Percentiles rank a stretch among this genome's conserved stretches.
phyloP scores from a whole-genome alignment of 805 yeast genomes.

The Saccharomycopsis sp. region DNA sequence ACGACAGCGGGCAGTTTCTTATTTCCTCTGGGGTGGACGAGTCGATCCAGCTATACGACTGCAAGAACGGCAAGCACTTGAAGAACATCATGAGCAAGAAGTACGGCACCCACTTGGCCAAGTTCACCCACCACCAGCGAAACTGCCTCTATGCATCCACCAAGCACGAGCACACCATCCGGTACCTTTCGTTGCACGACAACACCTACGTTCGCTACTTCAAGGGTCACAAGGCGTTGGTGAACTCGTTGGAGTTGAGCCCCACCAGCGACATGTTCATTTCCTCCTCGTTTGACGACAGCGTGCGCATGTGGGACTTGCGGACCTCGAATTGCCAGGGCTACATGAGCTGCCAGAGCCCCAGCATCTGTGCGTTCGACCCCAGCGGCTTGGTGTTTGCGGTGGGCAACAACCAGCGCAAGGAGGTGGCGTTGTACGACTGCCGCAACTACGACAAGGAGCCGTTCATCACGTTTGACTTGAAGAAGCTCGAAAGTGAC shows the following conservation, averaged over 20 bases:
- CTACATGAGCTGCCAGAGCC: constrained; percentile 42
- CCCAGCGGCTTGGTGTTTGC: constrained; percentile 81
- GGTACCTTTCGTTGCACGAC: constrained; percentile 68
- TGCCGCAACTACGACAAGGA: constrained; percentile 45
- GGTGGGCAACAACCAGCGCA: constrained; percentile 39
- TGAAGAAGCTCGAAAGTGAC: constrained; percentile 22
- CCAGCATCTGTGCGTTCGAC: constrained; percentile 61
- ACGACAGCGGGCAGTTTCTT: constrained; percentile 71
- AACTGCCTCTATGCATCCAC: constrained; percentile 82
- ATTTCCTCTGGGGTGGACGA: constrained; percentile 76
- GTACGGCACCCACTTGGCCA: constrained; percentile 84
- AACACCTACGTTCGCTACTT: constrained; percentile 79
- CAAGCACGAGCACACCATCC: constrained; percentile 60
- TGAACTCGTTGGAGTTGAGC: constrained; percentile 60
- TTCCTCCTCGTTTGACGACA: constrained; percentile 64
- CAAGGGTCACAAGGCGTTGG: constrained; percentile 76
- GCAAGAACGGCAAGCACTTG: constrained; percentile 52
- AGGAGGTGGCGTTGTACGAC: constrained; percentile 52
- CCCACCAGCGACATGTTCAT: constrained; percentile 60
- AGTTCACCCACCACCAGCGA: constrained; percentile 66
- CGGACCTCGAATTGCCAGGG: constrained; percentile 61
- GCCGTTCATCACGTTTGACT: constrained; percentile 42
- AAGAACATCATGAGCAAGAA: constrained; percentile 76
- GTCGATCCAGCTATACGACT: constrained; percentile 75
- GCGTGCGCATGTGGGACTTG: constrained; percentile 84